Evolutionary conservation across 2,329 filamentous ascomycete species (phyloP).

Genomic region (Uncinocarpus reesii): DNA sequence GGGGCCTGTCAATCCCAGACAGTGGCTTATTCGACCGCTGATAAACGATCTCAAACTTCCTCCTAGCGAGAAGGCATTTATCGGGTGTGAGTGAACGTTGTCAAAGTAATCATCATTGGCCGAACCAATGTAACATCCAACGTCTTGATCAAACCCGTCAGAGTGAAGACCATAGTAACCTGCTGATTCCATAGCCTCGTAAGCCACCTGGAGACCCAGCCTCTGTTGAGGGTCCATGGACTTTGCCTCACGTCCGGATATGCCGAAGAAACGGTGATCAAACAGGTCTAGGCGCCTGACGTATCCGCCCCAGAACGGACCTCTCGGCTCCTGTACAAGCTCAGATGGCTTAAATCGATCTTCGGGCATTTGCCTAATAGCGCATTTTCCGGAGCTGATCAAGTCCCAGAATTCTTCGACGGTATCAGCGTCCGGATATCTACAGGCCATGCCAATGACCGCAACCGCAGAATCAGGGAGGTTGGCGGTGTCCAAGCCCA

Average conservation of each 20-base stretch:
- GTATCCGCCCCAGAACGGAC: not conserved
- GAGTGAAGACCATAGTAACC: not conserved
- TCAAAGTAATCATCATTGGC: not conserved
- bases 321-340: not conserved
- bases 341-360: not conserved
- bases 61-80: constrained; percentile 5
- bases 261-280: not conserved
- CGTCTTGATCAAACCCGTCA: not conserved
- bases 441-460: constrained; percentile 5
- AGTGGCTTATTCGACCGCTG: constrained; percentile 25
- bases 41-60: constrained; percentile 19
- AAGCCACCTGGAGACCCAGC: not conserved
- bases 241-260: constrained; percentile 15
- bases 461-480: constrained; percentile 7
- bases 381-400: not conserved
- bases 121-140: not conserved
- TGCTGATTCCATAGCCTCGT: not conserved
- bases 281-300: not conserved
- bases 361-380: not conserved
- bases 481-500: no score
- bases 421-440: constrained; percentile 1
- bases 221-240: constrained; percentile 7
- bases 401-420: not conserved
- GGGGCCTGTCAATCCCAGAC: constrained; percentile 24
- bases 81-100: not conserved